Base-by-base conservation (phyloP, 2,329 filamentous ascomycete genomes). In the Colletotrichum sansevieriae region DNA sequence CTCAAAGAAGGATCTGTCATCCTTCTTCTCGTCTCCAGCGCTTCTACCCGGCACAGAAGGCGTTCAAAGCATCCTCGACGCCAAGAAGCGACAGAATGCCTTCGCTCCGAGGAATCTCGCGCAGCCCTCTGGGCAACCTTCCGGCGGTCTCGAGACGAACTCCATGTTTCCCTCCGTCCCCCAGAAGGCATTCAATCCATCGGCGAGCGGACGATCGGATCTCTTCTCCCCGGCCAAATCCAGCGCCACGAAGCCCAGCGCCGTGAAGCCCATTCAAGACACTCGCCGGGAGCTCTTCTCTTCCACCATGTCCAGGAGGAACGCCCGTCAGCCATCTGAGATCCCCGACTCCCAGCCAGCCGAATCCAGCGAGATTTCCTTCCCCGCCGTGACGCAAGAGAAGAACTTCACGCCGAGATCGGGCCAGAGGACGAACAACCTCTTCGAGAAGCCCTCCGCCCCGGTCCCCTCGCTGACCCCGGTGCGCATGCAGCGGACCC, bases 11-110 rank as follows among this genome's bases (percentile, higher is more conserved):
- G 83, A 88, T 60, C 78, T 89, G 2, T 81, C 84, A 6, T 80
- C 81, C 8, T 89, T 89, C 74, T 89, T 89, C 74, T 89, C 87
- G 0, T 89, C 87, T 3, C 87, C 87, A 1, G 82, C 83, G 0
- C 72, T 76, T 8, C 71, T 82, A 29, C 82, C 82, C 2, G 73
- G 73, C 4, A 74, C 74, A 58, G 71, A 73, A 25, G 68, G 66
- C 29, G 63, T 67, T 11, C 57, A 56, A 39, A 37, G 60, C 8
- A 57, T 67, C 10, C 29, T 70, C 15, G 64, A 72, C 8, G 49
- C 43, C 25, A 71, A 65, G 39, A 70, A 55, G 57, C 62, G 70
- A 49, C 33, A 63, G 54, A 54, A 60, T 8, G 59, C 56, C 11
- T 18, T 63, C 13, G 43, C 63, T 12, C 56, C 70, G 6, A 63